A percentile compares a stretch with the other conserved stretches of the same genome.
Evolutionary conservation across 305 asterid species (phyloP).

Genomic region (Fraxinus albicans): DNA sequence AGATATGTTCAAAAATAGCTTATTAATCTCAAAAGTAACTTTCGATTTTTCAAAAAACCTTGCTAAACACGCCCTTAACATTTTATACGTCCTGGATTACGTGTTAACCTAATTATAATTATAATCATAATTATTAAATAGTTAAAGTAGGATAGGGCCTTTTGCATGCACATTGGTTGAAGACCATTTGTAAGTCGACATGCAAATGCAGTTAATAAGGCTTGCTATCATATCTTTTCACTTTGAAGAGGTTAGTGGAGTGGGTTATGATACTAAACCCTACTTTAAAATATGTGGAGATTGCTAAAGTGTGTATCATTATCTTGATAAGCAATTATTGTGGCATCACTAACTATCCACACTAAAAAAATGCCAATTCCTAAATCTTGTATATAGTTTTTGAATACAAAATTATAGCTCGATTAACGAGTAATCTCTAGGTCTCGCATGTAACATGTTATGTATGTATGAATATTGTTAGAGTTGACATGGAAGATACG

Average conservation of each 20-base stretch:
- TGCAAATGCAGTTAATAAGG: slow-evolving; percentile 4
- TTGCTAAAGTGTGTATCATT: slow-evolving; percentile 14
- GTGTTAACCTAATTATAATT: background rate
- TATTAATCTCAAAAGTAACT: background rate
- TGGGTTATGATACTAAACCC: slow-evolving; percentile 21
- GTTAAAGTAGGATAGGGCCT: slow-evolving; percentile 15
- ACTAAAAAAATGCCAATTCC: too few relatives aligned
- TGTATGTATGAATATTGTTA: too few relatives aligned
- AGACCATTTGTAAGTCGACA: slow-evolving; percentile 35
- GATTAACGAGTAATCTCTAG: background rate
- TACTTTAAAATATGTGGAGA: slow-evolving; percentile 17
- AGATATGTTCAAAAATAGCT: background rate
- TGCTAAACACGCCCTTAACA: too few relatives aligned
- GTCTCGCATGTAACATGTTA: background rate
- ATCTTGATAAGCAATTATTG: slow-evolving; percentile 16
- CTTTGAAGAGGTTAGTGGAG: slow-evolving; percentile 30
- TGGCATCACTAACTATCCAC: background rate
- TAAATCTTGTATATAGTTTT: background rate
- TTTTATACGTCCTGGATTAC: background rate
- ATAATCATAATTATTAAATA: background rate
- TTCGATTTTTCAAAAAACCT: background rate
- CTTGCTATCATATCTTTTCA: slow-evolving; percentile 10
- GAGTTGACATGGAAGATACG: too few relatives aligned
- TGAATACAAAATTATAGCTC: background rate
- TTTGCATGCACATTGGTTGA: slow-evolving; percentile 35